Evolutionary conservation across 306 rosid genomes (phyloP), one percentile per base, ranked within the genome.

Genomic region (Mimosa pudica): DNA sequence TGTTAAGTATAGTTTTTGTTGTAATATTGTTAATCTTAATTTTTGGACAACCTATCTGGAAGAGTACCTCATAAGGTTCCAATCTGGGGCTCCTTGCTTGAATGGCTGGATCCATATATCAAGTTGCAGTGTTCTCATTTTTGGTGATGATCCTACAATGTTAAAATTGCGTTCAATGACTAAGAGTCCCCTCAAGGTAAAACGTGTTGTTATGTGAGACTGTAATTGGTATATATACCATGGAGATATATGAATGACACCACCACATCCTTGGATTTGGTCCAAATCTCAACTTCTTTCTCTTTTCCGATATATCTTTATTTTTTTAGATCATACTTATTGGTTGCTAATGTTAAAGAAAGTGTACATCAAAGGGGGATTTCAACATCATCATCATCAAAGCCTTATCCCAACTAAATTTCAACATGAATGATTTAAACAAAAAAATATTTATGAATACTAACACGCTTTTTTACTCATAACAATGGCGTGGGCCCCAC

Each of bases 1-100:
- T 51, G 64, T 70, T 70, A 3, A 0, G 77, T 60, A 61, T 83
- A 75, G 76, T 51, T 69, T 81, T 87, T 82, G 64, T 20, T 83
- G 71, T 73, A 49, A 64, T 69, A 7, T 44, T 54, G 61, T 82
- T 64, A 10, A 8, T 76, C 41, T 60, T 73, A 47, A 47, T 72
- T 67, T 81, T 77, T 30, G 66, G 66, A 77, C 85, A 60, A 75
- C 5, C 45, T 57, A 75, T 3, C 45, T 57, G 65, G 33, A 71
- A 66, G 60, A n/a, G 70, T 60, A 75, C 55, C 79, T 63, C 4
- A 79, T 46, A 63, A 1, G 47, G 57, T 70, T 75, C 51, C 36
- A 45, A 20, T 75, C 24, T 46, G 7, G 45, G 52, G 79, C 47
- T 63, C 72, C 49, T 63, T 62, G 55, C 66, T 30, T 24, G 66